Evolutionary conservation across 495 filamentous ascomycete species (phyloP), one percentile per base, ranked within the genome.

Genomic region (Lentithecium fluviatile): DNA sequence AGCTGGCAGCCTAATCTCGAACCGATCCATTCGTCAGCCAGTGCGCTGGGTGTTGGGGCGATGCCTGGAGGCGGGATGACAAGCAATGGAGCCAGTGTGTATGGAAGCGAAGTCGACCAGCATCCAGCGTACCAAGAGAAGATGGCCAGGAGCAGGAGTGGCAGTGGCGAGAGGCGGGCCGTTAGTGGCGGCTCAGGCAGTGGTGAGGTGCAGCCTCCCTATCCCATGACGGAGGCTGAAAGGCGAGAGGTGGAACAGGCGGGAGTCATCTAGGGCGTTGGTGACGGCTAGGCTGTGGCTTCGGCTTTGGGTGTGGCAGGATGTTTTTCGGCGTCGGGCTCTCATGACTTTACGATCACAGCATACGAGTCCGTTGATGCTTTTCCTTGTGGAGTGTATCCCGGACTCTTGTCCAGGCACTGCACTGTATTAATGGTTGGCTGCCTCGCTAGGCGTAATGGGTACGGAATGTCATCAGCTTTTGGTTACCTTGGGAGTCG

Each of bases 1-100:
- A 80, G 80, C 11, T 97, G 91, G 91, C 74, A 79, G 45, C 76
- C 81, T 8, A 75, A 76, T n/a, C 66, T 82, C 3, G 84, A 85
- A 64, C 82, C 83, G 8, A 75, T 86, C 51, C 66, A 64, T 1
- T 75, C 71, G 5, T 47, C 69, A 4, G 78, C 79, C 19, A 68
- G 70, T 1, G 55, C 47, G 11, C 57, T 76, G 47, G 70, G 71
- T 36, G 62, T 57, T 0, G 71, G 72, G 21, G 70, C 68, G 20
- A 66, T 69, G 67, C 66, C 61, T 17, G 62, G 62, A 47, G 52
- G 56, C 19, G 56, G 25, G 1, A 6, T 60, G 62, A 46, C 62
- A 7, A 43, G 43, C 21, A 49, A 42, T 36, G 57, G 57, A 15
- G 37, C 17, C 45, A 26, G 43, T 17, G 45, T 12, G 11, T 60